Evolutionary conservation across 2,329 filamentous ascomycete species (phyloP).

Genomic region (Botryotinia narcissicola): DNA sequence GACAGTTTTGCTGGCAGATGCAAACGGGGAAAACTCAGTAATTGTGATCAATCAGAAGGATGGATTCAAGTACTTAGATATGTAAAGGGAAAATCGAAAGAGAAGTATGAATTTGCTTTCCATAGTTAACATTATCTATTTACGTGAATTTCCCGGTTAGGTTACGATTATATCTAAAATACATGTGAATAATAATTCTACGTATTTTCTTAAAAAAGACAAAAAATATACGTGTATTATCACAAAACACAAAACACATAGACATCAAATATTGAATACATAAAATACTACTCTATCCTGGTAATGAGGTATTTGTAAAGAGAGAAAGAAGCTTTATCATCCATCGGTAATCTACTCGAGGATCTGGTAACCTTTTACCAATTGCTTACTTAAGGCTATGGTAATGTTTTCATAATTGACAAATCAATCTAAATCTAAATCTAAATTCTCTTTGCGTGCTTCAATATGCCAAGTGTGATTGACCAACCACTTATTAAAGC

Average conservation of each 20-base stretch:
- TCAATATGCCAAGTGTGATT: neutral
- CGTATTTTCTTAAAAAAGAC: too few species aligned
- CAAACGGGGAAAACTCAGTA: neutral
- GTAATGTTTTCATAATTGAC: neutral
- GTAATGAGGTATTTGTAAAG: neutral
- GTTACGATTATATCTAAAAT: neutral
- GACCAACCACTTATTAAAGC: conserved; percentile 1
- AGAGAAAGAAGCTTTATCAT: neutral
- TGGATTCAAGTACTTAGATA: neutral
- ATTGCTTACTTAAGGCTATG: conserved; percentile 7
- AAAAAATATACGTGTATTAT: too few species aligned
- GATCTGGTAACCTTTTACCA: neutral
- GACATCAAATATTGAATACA: neutral
- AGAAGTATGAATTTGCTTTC: too few species aligned
- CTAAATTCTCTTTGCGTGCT: neutral
- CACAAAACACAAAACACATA: too few species aligned
- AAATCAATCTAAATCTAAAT: neutral
- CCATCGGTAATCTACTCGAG: neutral
- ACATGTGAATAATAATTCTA: too few species aligned
- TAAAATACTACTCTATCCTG: too few species aligned
- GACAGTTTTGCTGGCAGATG: neutral
- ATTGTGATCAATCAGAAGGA: neutral
- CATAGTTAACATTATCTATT: too few species aligned
- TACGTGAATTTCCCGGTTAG: too few species aligned
- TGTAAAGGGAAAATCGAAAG: neutral